Base-by-base conservation (phyloP, 768 basidiomycete genomes). In the Pholiota conissans region DNA sequence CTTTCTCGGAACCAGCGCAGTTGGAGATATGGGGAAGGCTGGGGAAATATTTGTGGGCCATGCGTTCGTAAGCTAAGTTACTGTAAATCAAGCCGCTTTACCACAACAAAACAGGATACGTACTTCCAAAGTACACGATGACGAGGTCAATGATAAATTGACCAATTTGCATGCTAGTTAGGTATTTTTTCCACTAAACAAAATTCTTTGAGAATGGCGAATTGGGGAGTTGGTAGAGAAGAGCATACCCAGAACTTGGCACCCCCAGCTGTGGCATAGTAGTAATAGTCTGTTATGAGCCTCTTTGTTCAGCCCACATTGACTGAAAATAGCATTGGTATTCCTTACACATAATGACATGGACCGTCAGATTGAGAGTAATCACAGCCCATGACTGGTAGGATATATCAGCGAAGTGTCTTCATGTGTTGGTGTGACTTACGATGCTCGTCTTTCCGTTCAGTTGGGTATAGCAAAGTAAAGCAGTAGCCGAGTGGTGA, bases 401-500 rank as follows among this genome's bases (percentile, higher is more conserved):
- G 49, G 7, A 35, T 28, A 50, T 60, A 18, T 59, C 52, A 45
- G 22, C 56, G 28, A n/a, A 37, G 13, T 18, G 51, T 48, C 62
- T 30, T 39, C 34, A 60, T 46, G 61, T 9, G 26, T 56, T n/a
- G n/a, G n/a, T 24, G 61, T 34, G 59, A 64, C 92, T 66, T 73
- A 95, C 95, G 52, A 98, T 88, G 65, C 90, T 95, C 46, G 97
- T 98, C 72, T 84, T 86, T 63, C 97, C 97, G 65, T 97, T 89
- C 63, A 99, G 81, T 76, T 99, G 96, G 53, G 88, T 87, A 72
- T 87, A 98, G 77, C 97, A 98, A 57, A 99, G 79, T 60, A 98
- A 74, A 58, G 96, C 96, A 57, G 97, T 98, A 16, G 96, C 97
- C 57, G 97, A 93, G 79, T 99, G 97, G 74, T 98, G 97, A 81